Conservation (phyloP, 1,284 basidiomycete species). For the Rhodotorula glutinis region DNA sequence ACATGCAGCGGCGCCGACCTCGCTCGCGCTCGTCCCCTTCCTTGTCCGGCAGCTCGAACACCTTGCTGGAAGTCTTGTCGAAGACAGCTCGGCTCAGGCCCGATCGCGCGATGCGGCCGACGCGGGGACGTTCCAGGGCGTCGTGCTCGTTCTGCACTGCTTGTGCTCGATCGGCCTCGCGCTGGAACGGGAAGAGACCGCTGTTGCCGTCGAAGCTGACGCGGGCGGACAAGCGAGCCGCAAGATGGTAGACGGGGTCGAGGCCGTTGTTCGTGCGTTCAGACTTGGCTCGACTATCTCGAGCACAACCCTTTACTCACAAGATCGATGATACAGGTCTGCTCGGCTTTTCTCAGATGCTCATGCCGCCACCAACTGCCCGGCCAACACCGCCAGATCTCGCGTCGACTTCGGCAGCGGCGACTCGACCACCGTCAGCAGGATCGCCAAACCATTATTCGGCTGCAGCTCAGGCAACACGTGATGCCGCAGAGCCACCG, state of each 20-base stretch:
- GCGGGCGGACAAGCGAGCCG: neutral
- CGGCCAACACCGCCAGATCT: neutral
- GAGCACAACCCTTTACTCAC: too few species aligned
- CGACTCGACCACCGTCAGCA: neutral
- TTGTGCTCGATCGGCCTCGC: slow-evolving; percentile 19
- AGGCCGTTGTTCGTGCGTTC: slow-evolving; percentile 16
- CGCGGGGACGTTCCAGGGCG: slow-evolving; percentile 23
- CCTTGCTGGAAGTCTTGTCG: slow-evolving; percentile 10
- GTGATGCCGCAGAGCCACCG: neutral
- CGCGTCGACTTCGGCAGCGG: neutral
- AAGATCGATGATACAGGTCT: slow-evolving; percentile 4
- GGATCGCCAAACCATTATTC: neutral
- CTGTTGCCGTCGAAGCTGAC: neutral
- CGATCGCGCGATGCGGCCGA: slow-evolving; percentile 18
- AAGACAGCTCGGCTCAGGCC: neutral
- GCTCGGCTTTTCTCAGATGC: slow-evolving; percentile 17
- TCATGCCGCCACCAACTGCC: slow-evolving; percentile 2
- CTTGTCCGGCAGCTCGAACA: slow-evolving; percentile 8
- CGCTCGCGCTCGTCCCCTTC: slow-evolving; percentile 12
- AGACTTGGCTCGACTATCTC: too few species aligned
- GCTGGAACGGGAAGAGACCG: slow-evolving; percentile 8
- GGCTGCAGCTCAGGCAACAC: neutral
- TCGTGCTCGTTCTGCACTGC: slow-evolving; percentile 28
- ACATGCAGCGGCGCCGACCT: neutral
- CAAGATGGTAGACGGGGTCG: slow-evolving; percentile 4